A percentile compares a stretch with the other conserved stretches of the same genome.
Evolutionary conservation across 148 eudicot species (phyloP).

Genomic region (Spergularia marina): DNA sequence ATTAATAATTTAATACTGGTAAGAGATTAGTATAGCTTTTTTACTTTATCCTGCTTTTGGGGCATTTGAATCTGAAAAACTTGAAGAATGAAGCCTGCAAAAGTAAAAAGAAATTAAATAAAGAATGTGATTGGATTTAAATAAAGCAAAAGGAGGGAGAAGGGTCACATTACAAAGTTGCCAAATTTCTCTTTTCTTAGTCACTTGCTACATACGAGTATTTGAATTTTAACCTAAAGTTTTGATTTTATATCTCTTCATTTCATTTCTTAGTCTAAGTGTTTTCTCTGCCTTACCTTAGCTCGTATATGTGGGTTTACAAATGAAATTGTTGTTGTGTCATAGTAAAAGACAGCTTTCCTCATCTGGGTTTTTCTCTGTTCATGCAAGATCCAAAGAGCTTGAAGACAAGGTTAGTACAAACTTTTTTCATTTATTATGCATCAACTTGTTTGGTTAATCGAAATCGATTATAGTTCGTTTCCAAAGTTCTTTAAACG

Average conservation of each 20-base stretch:
- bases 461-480: neutral
- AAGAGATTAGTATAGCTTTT: neutral
- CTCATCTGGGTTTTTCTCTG: slow-evolving; percentile 31
- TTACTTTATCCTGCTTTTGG: slow-evolving; percentile 27
- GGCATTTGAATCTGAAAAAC: slow-evolving; percentile 14
- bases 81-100: slow-evolving; percentile 11
- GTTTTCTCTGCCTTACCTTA: neutral
- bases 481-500: too few relatives aligned
- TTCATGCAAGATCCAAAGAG: slow-evolving; percentile 86
- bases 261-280: neutral
- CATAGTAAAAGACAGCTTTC: slow-evolving; percentile 15
- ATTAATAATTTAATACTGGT: neutral
- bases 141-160: slow-evolving; percentile 11
- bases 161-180: slow-evolving; percentile 21
- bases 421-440: neutral
- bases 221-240: slow-evolving; percentile 8
- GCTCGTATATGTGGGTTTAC: slow-evolving; percentile 10
- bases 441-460: neutral
- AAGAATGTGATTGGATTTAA: slow-evolving; percentile 10
- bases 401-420: slow-evolving; percentile 46
- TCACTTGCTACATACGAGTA: neutral
- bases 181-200: neutral
- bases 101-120: neutral
- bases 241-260: too few relatives aligned
- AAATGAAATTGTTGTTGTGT: slow-evolving; percentile 27